Evolutionary conservation across 73 alveolate genomes (phyloP).

Genomic region (Diophrys appendiculata): DNA sequence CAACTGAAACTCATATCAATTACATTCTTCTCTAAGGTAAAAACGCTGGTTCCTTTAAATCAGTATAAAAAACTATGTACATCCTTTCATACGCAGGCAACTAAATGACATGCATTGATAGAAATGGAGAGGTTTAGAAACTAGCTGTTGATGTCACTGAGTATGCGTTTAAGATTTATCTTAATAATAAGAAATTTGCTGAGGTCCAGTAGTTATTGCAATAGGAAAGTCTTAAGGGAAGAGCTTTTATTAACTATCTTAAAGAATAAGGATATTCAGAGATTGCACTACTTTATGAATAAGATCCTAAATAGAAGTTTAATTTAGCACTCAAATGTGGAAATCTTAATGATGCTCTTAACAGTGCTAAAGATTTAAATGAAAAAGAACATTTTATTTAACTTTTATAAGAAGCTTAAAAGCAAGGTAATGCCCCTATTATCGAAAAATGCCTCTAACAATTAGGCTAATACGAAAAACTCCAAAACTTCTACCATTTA

Average conservation of each 20-base stretch:
- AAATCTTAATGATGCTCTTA: slow-evolving; percentile 88
- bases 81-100: slow-evolving; percentile 38
- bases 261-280: slow-evolving; percentile 75
- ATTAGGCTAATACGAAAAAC: slow-evolving; percentile 82
- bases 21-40: slow-evolving; percentile 81
- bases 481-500: slow-evolving; percentile 83
- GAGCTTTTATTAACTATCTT: slow-evolving; percentile 58
- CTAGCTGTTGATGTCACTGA: slow-evolving; percentile 66
- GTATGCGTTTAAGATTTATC: slow-evolving; percentile 73
- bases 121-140: slow-evolving; percentile 56
- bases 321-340: slow-evolving; percentile 91
- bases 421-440: slow-evolving; percentile 84
- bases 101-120: slow-evolving; percentile 22
- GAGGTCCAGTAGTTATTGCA: slow-evolving; percentile 61
- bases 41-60: slow-evolving; percentile 72
- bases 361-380: slow-evolving; percentile 79
- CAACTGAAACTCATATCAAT: slow-evolving; percentile 94
- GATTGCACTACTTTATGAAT: slow-evolving; percentile 66
- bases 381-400: slow-evolving; percentile 85
- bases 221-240: slow-evolving; percentile 71
- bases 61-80: slow-evolving; percentile 72
- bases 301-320: slow-evolving; percentile 60
- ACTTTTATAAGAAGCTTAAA: slow-evolving; percentile 87
- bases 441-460: slow-evolving; percentile 92
- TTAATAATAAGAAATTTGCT: slow-evolving; percentile 58